Conservation (phyloP, 768 basidiomycete genomes). For the Hericium alpestre region DNA sequence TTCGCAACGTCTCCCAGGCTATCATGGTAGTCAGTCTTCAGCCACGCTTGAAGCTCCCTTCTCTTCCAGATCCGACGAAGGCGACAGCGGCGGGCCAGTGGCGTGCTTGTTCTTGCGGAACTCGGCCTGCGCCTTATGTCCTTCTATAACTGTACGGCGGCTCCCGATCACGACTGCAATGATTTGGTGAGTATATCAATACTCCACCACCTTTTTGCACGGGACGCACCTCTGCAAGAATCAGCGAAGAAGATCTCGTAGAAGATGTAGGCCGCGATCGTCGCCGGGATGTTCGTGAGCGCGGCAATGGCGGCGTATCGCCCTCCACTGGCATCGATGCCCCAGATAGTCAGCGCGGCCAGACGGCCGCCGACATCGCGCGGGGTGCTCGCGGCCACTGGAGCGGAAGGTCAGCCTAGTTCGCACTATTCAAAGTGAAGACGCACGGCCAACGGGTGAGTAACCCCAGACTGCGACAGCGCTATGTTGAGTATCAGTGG, state of each 20-base stretch:
- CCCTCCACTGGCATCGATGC: slow-evolving; percentile 18
- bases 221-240: slow-evolving; percentile 16
- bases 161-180: too few relatives aligned
- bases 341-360: slow-evolving; percentile 19
- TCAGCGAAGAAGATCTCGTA: slow-evolving; percentile 20
- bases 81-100: neutral
- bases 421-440: neutral
- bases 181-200: too few relatives aligned
- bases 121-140: neutral
- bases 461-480: slow-evolving; percentile 17
- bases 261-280: slow-evolving; percentile 15
- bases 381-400: slow-evolving; percentile 20
- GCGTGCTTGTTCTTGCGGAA: neutral
- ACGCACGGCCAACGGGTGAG: slow-evolving; percentile 16
- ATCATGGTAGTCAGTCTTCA: too few relatives aligned
- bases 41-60: too few relatives aligned
- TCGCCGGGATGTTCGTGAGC: slow-evolving; percentile 20
- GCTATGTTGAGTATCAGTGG: neutral
- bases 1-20: too few relatives aligned
- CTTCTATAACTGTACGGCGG: neutral
- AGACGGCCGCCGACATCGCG: slow-evolving; percentile 21
- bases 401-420: neutral
- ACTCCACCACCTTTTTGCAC: neutral
- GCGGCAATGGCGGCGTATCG: slow-evolving; percentile 21
- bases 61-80: too few relatives aligned